phyloP scores from a whole-genome alignment of 2,329 filamentous ascomycete genomes.

The Diaporthe helianthi region DNA sequence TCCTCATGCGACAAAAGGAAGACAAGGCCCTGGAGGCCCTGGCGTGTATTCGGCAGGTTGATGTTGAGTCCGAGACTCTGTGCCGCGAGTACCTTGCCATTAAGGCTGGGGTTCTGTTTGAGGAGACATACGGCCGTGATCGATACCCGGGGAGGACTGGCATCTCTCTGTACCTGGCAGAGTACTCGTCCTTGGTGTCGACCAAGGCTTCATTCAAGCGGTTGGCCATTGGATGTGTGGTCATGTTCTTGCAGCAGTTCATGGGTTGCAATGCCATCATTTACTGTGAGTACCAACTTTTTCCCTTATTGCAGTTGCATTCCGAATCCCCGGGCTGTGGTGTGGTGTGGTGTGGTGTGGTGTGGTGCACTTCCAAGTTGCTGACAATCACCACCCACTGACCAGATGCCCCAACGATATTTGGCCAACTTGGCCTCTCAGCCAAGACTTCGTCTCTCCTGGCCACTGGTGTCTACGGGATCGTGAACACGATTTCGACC shows the following conservation, averaged over 20 bases:
- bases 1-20: conserved; percentile 43
- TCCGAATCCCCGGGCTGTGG: too few relatives aligned
- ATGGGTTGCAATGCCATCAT: conserved; percentile 52
- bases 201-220: conserved; percentile 47
- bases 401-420: conserved; percentile 50
- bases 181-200: conserved; percentile 44
- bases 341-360: too few relatives aligned
- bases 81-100: conserved; percentile 46
- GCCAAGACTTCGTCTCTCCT: conserved; percentile 42
- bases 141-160: conserved; percentile 43
- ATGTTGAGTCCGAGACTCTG: conserved; percentile 42
- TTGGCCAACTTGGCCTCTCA: conserved; percentile 43
- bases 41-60: conserved; percentile 44
- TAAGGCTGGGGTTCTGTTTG: conserved; percentile 48
- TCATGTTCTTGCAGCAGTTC: conserved; percentile 64
- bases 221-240: conserved; percentile 59
- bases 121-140: conserved; percentile 41
- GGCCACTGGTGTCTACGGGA: conserved; percentile 51
- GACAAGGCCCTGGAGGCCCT: conserved; percentile 43
- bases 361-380: background rate
- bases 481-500: conserved; percentile 62
- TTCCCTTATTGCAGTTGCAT: background rate
- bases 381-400: background rate
- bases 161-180: conserved; percentile 41
- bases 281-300: conserved; percentile 43